Conservation (phyloP, 2,329 filamentous ascomycete genomes). For the Colletotrichum echinochloae region DNA sequence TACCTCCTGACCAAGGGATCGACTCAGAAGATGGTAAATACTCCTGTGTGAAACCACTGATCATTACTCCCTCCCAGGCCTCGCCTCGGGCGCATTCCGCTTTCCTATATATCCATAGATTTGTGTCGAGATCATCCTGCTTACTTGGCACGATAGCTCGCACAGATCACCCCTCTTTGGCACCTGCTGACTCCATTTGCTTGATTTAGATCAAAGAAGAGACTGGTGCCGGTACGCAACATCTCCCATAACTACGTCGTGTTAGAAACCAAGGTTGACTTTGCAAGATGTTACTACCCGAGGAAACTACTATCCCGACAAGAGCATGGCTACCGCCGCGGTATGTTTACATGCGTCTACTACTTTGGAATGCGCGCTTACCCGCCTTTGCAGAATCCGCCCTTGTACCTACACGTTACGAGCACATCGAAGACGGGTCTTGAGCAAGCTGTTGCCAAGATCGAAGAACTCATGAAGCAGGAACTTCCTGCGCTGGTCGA, state of each 20-base stretch:
- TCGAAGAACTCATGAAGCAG: slow-evolving; percentile 95
- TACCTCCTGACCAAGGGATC: slow-evolving; percentile 97
- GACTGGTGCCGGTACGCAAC: slow-evolving; percentile 97
- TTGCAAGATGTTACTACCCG: slow-evolving; percentile 95
- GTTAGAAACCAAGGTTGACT: slow-evolving; percentile 69
- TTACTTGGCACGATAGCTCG: slow-evolving; percentile 78
- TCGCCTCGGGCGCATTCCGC: slow-evolving; percentile 31
- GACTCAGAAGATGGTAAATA: slow-evolving; percentile 99
- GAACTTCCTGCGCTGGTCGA: slow-evolving; percentile 96
- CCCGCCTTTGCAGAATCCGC: slow-evolving; percentile 76
- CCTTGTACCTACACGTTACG: slow-evolving; percentile 94
- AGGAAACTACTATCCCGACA: slow-evolving; percentile 96
- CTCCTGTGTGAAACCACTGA: slow-evolving; percentile 59
- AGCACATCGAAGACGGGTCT: slow-evolving; percentile 93
- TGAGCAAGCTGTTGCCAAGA: slow-evolving; percentile 86
- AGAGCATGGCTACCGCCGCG: slow-evolving; percentile 93
- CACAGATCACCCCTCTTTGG: slow-evolving; percentile 75
- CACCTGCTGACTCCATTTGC: slow-evolving; percentile 93
- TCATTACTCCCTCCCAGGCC: slow-evolving; percentile 42
- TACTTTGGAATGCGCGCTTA: slow-evolving; percentile 18
- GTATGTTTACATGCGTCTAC: slow-evolving; percentile 65
- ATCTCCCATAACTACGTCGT: slow-evolving; percentile 61
- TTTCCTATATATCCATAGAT: slow-evolving; percentile 46
- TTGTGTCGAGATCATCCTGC: slow-evolving; percentile 73
- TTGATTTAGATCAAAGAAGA: slow-evolving; percentile 99